Evolutionary conservation across 768 basidiomycete genomes (phyloP).

Genomic region (Amanita polypyramis): DNA sequence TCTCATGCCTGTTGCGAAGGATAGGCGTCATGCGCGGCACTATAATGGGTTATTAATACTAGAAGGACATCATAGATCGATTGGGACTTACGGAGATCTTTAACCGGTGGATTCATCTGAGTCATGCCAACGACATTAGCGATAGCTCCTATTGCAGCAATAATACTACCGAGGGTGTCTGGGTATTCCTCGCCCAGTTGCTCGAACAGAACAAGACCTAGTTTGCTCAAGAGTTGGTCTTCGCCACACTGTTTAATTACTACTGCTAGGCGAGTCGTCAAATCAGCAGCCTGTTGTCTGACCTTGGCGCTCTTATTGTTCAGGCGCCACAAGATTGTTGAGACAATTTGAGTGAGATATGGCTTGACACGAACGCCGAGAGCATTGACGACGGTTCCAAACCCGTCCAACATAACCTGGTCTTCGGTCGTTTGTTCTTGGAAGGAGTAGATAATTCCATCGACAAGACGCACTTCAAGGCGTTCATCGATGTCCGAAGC

Average conservation of each 20-base stretch:
- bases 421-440: conserved; percentile 99
- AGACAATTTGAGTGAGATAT: conserved; percentile 97
- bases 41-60: conserved; percentile 20
- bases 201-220: conserved; percentile 94
- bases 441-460: conserved; percentile 99
- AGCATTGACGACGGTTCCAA: conserved; percentile 95
- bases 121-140: conserved; percentile 99
- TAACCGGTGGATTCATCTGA: conserved; percentile 99
- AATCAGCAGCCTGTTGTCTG: conserved; percentile 96
- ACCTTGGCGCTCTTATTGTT: conserved; percentile 99
- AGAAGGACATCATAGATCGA: not conserved
- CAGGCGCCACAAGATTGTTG: conserved; percentile 96
- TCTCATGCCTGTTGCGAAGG: conserved; percentile 96
- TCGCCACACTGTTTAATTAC: conserved; percentile 99
- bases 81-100: conserved; percentile 81
- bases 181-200: conserved; percentile 99
- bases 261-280: conserved; percentile 90
- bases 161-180: conserved; percentile 97
- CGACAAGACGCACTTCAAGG: conserved; percentile 87
- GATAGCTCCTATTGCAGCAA: conserved; percentile 96
- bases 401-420: conserved; percentile 98
- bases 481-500: conserved; percentile 98
- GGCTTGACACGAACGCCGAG: conserved; percentile 96
- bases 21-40: conserved; percentile 99
- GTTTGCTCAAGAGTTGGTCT: conserved; percentile 89